Conservation (phyloP, 2,329 filamentous ascomycete genomes). For the Monascus ruber region DNA sequence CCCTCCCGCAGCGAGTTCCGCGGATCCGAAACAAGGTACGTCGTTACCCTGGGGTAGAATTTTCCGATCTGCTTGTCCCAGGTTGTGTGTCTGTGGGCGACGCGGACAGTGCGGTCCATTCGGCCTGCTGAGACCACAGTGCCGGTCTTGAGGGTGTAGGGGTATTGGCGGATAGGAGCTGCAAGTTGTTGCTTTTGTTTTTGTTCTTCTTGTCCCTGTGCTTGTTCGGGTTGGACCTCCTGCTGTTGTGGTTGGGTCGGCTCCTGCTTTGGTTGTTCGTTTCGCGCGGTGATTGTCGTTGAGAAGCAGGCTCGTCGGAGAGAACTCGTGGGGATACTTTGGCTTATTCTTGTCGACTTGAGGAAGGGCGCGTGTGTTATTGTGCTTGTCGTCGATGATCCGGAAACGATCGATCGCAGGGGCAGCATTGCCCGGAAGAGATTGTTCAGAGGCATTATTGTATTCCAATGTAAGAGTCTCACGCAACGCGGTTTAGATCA, state of each 20-base stretch:
- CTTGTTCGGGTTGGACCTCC: too few relatives aligned
- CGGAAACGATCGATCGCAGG: conserved; percentile 16
- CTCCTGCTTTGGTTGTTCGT: too few relatives aligned
- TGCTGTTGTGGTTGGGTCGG: not conserved
- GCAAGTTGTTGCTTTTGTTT: conserved; percentile 7
- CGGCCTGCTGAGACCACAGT: conserved; percentile 31
- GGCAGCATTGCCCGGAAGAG: conserved; percentile 21
- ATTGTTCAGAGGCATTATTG: conserved; percentile 18
- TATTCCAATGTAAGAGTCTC: conserved; percentile 1
- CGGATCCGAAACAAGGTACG: conserved; percentile 28
- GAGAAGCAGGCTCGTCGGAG: too few relatives aligned
- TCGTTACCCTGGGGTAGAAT: conserved; percentile 23
- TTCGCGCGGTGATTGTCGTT: too few relatives aligned
- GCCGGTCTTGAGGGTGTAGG: conserved; percentile 24
- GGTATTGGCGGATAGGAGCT: conserved; percentile 23
- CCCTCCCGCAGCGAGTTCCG: conserved; percentile 31
- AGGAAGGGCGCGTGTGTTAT: conserved; percentile 6
- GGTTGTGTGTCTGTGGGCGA: conserved; percentile 20
- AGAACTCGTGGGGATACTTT: too few relatives aligned
- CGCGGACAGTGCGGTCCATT: conserved; percentile 32
- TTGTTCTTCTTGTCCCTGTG: conserved; percentile 1
- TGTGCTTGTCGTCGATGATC: conserved; percentile 12
- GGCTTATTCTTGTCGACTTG: conserved; percentile 9
- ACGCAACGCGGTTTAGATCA: too few relatives aligned
- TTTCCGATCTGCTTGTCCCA: conserved; percentile 29